These are phyloP conservation scores for Botrytis deweyae DNA, from an alignment of 2,329 filamentous ascomycete species.

Conservation along the genomic window DNA sequence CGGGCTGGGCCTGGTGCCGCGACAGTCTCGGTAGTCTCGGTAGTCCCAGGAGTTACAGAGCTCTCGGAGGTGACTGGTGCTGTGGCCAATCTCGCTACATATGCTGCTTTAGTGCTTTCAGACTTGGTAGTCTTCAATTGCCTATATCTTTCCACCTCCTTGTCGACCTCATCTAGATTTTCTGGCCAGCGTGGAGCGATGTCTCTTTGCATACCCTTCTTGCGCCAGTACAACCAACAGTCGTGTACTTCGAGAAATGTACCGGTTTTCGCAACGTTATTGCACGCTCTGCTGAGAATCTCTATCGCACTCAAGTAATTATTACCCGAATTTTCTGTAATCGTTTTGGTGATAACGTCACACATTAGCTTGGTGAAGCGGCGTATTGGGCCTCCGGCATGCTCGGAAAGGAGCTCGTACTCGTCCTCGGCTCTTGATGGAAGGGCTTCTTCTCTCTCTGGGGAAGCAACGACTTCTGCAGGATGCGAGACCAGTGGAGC, in stretches of 20 bases:
- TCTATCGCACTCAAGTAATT: too few species aligned
- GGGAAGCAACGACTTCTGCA: not conserved
- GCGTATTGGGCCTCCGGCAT: not conserved
- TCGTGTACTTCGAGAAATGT: not conserved
- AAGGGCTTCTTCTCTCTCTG: not conserved
- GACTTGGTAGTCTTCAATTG: not conserved
- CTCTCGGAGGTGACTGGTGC: not conserved
- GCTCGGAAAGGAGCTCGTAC: not conserved
- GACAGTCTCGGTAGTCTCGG: not conserved
- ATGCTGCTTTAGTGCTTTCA: not conserved
- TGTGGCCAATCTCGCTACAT: too few species aligned
- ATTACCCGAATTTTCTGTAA: not conserved
- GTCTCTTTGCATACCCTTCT: not conserved
- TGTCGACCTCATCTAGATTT: not conserved
- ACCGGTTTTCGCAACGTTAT: not conserved
- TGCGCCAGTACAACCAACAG: conserved; percentile 2
- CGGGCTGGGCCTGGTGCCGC: not conserved
- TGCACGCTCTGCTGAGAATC: not conserved
- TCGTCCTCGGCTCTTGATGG: not conserved
- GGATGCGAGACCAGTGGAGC: not conserved
- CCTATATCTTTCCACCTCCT: not conserved
- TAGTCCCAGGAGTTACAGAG: not conserved
- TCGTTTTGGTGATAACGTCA: not conserved
- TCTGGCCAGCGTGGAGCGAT: not conserved
- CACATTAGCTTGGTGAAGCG: not conserved